Base-by-base conservation (phyloP, 805 yeast species). In the Lipomyces spencermartinsiae region DNA sequence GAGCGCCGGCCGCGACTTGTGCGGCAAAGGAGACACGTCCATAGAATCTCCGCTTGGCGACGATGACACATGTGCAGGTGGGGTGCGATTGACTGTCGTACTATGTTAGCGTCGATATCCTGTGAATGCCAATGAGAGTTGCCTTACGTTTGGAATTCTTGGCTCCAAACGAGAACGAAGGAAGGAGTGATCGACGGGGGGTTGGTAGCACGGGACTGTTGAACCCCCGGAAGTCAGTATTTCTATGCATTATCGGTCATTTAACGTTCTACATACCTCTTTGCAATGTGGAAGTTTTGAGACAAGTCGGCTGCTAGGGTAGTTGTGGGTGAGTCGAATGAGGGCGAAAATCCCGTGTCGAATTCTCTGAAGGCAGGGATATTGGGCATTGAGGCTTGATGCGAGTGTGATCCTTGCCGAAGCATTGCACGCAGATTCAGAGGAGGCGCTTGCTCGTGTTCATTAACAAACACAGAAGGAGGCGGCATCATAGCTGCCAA, bases 271-370 rank as follows among this genome's bases (percentile, higher is more conserved):
- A 61, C 67, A 59, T 56, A 70, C 69, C 72, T 74, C 61, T 69
- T 67, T 46, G 72, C 78, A 59, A 78, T 78, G 64, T 75, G 78
- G 68, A 78, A 79, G 70, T 79, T 78, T 70, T 76, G 79, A 22
- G 78, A 74, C 64, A 78, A 70, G 62, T 78, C 81, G 2, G 80
- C 79, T 1, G 80, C 80, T 64, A 78, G 67, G 1, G 76, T 67
- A n/a, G 77, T 65, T 9, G 80, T 72, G 25, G 79, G 79, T 49
- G 73, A 67, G 62, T 71, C 75, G 46, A 71, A 58, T 0, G 64
- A 46, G 16, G 62, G 37, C 16, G 54, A 22, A 37, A 57, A 58
- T 8, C 54, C 53, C 37, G 37, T 9, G 39, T 39, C 59, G 35
- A 34, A 35, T 9, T 49, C 54, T 34, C 59, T 29, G n/a, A 51